Base-by-base conservation (phyloP, 768 basidiomycete genomes). In the Rhodocollybia butyracea region DNA sequence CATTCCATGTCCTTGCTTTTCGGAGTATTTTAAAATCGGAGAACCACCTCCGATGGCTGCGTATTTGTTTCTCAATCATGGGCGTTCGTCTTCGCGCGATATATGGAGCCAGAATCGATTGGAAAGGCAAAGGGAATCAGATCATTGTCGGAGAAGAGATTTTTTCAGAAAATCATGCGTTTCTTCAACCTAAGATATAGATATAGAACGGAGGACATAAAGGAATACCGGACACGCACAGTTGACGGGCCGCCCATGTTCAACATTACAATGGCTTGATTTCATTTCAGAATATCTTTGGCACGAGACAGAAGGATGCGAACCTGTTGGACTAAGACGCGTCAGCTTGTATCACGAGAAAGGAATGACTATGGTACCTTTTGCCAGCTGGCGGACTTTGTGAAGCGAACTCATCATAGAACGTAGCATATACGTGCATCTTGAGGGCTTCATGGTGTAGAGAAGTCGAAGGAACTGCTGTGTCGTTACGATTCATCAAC, bases 171-270 rank as follows among this genome's bases (percentile, higher is more conserved):
- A 99, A 70, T 89, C 86, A 66, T 93, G 79, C 6, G 97, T 98
- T 75, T 98, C 96, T 3, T 86, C 76, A 39, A 97, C 89, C 93
- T 97, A 61, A 51, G 58, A 53, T 59, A 47, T 47, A 36, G 27
- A n/a, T 45, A 47, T 57, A 58, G 46, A 58, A 56, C 17, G 24
- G 27, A 46, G 15, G 34, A 27, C 12, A 34, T 17, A 39, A 13
- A 17, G 29, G 5, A 40, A 27, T 40, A 53, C 43, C 36, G 38
- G 50, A 51, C 34, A 73, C 83, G 63, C 65, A 94, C 93, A 55
- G 93, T 95, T 48, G 90, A 83, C 22, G 96, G 97, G 2, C 97
- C 97, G 41, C 97, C 97, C 97, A 99, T 99, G 71, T 98, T 99
- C 75, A 99, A 77, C 89, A 99, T 91, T 39, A 99, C 94, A 59